These are phyloP conservation scores for Myochromella boudieri DNA, from an alignment of 768 basidiomycete species.

Conservation along the genomic window DNA sequence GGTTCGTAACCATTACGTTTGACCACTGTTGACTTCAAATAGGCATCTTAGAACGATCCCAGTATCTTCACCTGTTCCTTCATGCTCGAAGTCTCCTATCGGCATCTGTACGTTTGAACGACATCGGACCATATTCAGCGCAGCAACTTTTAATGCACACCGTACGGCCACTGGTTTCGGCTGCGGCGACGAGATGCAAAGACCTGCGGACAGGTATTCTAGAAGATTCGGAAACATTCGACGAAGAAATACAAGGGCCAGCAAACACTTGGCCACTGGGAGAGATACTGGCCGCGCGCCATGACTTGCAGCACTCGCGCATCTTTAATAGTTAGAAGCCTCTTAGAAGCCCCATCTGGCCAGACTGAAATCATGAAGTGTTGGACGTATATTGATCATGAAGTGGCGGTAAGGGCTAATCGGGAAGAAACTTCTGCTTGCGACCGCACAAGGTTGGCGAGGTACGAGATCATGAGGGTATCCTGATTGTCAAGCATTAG, in stretches of 20 bases:
- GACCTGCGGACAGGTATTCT: conserved; percentile 49
- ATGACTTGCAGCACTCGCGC: conserved; percentile 93
- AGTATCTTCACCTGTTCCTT: conserved; percentile 90
- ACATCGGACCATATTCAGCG: conserved; percentile 88
- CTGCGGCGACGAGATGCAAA: conserved; percentile 44
- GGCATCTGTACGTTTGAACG: conserved; percentile 89
- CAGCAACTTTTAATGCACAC: conserved; percentile 84
- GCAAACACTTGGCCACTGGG: conserved; percentile 96
- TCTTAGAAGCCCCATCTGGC: conserved; percentile 1
- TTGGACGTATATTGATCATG: conserved; percentile 27
- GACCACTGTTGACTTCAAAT: conserved; percentile 1
- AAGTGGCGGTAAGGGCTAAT: conserved; percentile 68
- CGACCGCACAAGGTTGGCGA: conserved; percentile 89
- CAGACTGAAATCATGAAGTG: not conserved
- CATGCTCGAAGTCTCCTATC: conserved; percentile 89
- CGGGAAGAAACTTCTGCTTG: conserved; percentile 92
- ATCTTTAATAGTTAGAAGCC: conserved; percentile 83
- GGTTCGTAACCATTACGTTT: conserved; percentile 41
- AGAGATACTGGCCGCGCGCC: conserved; percentile 85
- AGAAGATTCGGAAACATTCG: conserved; percentile 29
- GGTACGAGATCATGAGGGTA: conserved; percentile 91
- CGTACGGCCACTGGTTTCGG: conserved; percentile 64
- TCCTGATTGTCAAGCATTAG: conserved; percentile 50
- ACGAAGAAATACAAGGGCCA: conserved; percentile 54
- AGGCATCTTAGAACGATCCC: conserved; percentile 61